These are phyloP conservation scores for Aspergillus oerlinghausenensis DNA, from an alignment of 2,329 filamentous ascomycete species.

Conservation along the genomic window DNA sequence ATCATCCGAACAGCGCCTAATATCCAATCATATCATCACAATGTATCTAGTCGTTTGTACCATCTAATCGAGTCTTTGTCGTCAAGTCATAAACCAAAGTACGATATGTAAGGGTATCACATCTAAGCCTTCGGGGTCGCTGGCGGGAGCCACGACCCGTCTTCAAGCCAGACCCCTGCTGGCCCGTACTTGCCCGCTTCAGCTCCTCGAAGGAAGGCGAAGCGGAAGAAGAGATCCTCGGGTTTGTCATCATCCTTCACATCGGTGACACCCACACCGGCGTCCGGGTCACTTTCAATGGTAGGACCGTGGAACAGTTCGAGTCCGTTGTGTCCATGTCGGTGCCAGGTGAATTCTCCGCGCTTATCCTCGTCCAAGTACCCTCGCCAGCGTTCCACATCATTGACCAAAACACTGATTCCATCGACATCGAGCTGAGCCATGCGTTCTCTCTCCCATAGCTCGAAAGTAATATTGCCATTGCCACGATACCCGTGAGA, in stretches of 20 bases:
- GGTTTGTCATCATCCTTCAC: constrained; percentile 27
- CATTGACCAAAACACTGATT: constrained; percentile 58
- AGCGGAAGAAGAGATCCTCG: constrained; percentile 44
- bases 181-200: constrained; percentile 37
- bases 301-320: constrained; percentile 26
- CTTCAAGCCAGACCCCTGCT: constrained; percentile 36
- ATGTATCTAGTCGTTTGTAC: background rate
- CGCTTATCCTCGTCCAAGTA: constrained; percentile 48
- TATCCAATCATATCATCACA: background rate
- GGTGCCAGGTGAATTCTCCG: constrained; percentile 50
- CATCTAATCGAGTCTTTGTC: background rate
- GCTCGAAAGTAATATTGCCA: constrained; percentile 43
- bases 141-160: constrained; percentile 33
- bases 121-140: constrained; percentile 22
- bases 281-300: constrained; percentile 21
- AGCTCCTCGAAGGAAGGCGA: constrained; percentile 42
- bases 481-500: constrained; percentile 31
- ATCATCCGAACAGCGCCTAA: background rate
- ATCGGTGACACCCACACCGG: constrained; percentile 10
- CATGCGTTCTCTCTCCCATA: constrained; percentile 41
- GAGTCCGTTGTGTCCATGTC: constrained; percentile 37
- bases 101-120: background rate
- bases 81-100: background rate
- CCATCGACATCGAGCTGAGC: constrained; percentile 47
- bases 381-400: constrained; percentile 58